Base-by-base conservation (phyloP, 1,284 basidiomycete genomes). In the Cryptococcus sp. region DNA sequence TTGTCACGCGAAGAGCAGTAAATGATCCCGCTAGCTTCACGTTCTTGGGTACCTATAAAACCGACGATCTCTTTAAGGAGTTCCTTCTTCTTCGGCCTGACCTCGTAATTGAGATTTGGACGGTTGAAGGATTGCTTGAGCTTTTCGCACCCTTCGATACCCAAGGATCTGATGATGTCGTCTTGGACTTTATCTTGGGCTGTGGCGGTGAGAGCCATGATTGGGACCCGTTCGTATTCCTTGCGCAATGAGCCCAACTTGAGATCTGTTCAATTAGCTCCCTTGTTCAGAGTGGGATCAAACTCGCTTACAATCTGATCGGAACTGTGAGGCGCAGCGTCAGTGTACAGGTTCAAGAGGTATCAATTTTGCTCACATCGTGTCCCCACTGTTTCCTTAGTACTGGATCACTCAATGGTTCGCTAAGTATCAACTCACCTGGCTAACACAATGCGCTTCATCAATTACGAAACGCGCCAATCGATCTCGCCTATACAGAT, bases 171-270 rank as follows among this genome's bases (percentile, higher is more conserved):
- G 53, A 87, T 82, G 67, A 98, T 88, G 68, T 98, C 92, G 28
- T 82, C 78, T 53, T 86, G 82, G 2, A 87, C 87, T 48, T 84
- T 79, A 45, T 80, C 77, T 56, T 87, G 90, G 1, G 93, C 96
- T 0, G 94, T 98, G 1, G 92, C 96, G 0, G 96, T 98, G 44
- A 98, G 80, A 0, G 94, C 96, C 83, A 97, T 97, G 66, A 98
- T 86, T 0, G 94, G 94, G 1, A 93, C 81, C 2, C 77, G 69
- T 0, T 88, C 87, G 73, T 84, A 98, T 11, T 82, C 80, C 19
- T 79, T 72, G 28, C 91, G 85, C 39, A 98, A 78, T 13, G 78
- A 70, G 16, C 82, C 82, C 23, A 98, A 78, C 25, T 78, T 76
- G 43, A 81, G 79, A 63, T 91, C 69, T 70, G 1, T 16, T 1